Base-by-base conservation (phyloP, 139 green algal species). In the Chlamydomonas urium region DNA sequence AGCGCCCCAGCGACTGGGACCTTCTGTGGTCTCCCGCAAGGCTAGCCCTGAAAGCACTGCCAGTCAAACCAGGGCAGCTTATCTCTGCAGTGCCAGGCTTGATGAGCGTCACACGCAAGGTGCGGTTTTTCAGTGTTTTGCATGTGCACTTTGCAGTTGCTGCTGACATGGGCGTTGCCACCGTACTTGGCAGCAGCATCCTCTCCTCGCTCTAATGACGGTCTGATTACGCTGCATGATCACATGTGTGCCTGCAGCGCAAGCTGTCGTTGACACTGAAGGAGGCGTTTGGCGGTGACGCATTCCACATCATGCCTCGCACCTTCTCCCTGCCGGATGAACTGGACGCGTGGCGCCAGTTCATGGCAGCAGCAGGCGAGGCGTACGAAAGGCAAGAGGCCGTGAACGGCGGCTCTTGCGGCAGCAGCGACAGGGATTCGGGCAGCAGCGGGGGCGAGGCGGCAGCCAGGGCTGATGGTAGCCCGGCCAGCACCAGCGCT, bases 21-120 rank as follows among this genome's bases (percentile, higher is more conserved):
- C 50, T 89, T n/a, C 76, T 89, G 34, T 89, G 83, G 83, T 77
- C 73, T 21, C 83, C 83, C 8, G 83, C 80, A 2, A 66, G 83
- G 14, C 69, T 84, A 29, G 80, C 77, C 1, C 42, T 79, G 38
- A 71, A 73, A 8, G 80, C 80, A 2, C 38, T 77, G 6, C 75
- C 80, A 2, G 38, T 86, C 23, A 80, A 81, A 61, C 70, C 78
- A 2, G 83, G 83, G 1, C 83, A 89, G 73, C 80, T 89, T 28
- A 60, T 85, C 21, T 83, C 75, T 3, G 73, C 74, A 21, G 71
- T 74, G 34, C 83, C 83, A 2, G 83, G 83, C 2, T 60, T 89
- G 45, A 82, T 80, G 70, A 76, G 70, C 73, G 65, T 89, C 29
- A 89, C 83, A 2, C 79, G 78, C 37, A 89, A 89, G 80, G 79